Conservation (phyloP, 345 rosid species). For the Eucalyptus marginata region DNA sequence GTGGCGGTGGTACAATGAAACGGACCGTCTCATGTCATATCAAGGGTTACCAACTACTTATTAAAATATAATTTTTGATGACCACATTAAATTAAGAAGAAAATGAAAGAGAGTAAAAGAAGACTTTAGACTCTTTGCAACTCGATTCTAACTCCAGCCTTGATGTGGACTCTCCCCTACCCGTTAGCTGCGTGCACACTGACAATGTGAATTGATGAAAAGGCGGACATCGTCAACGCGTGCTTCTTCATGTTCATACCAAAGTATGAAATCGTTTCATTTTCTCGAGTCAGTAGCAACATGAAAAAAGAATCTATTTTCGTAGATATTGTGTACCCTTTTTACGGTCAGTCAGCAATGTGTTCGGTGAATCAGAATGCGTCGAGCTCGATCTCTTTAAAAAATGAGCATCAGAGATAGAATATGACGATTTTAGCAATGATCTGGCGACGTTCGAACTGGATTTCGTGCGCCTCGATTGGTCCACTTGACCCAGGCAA, state of each 20-base stretch:
- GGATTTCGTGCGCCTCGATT: neutral
- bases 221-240: neutral
- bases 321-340: neutral
- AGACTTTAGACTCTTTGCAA: neutral
- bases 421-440: fast-evolving
- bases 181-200: neutral
- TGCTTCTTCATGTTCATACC: neutral
- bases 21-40: neutral
- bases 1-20: neutral
- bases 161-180: neutral
- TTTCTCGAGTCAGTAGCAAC: neutral
- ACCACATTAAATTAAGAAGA: no score
- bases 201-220: neutral
- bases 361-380: neutral
- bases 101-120: neutral
- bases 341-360: fast-evolving
- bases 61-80: no score
- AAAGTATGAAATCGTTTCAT: neutral
- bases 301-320: fast-evolving
- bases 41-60: neutral
- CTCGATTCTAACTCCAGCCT: neutral
- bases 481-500: fast-evolving
- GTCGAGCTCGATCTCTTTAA: fast-evolving
- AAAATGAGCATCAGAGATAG: fast-evolving
- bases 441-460: fast-evolving